Evolutionary conservation across 2,329 filamentous ascomycete genomes (phyloP).

Genomic region (Chaetoscypha palmicola): DNA sequence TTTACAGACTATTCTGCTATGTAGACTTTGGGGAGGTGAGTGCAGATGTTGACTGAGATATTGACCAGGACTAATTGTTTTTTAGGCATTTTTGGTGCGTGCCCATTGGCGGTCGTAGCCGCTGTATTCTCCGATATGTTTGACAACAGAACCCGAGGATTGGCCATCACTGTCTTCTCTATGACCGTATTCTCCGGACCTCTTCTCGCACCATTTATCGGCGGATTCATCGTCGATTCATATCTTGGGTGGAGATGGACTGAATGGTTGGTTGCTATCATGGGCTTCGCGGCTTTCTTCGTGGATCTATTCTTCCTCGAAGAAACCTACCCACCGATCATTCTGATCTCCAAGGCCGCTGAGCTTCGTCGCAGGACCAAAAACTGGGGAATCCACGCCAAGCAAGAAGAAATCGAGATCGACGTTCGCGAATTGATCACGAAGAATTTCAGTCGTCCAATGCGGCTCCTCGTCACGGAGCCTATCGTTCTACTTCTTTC

Average conservation of each 20-base stretch:
- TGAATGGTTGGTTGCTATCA: constrained; percentile 55
- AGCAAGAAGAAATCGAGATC: constrained; percentile 65
- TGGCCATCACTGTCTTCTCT: constrained; percentile 51
- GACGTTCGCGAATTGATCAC: constrained; percentile 55
- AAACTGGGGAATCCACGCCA: constrained; percentile 66
- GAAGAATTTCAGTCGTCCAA: constrained; percentile 41
- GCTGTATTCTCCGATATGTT: constrained; percentile 70
- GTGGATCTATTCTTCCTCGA: constrained; percentile 56
- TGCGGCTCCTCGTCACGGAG: constrained; percentile 51
- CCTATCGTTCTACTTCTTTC: constrained; percentile 63
- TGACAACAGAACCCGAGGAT: constrained; percentile 53
- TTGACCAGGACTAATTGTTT: constrained; percentile 3
- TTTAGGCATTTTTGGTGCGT: constrained; percentile 56
- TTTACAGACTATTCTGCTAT: constrained; percentile 62
- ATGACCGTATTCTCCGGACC: constrained; percentile 62
- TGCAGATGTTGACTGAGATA: neutral
- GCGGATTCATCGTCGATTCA: constrained; percentile 57
- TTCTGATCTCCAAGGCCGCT: constrained; percentile 54
- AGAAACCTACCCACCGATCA: constrained; percentile 64
- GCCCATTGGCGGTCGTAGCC: constrained; percentile 60
- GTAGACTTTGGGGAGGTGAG: constrained; percentile 67
- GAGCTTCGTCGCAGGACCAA: constrained; percentile 56
- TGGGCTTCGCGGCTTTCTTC: constrained; percentile 54
- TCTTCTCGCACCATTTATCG: constrained; percentile 60
- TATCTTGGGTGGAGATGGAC: constrained; percentile 69